Evolutionary conservation across 352 stramenopile genomes (phyloP), one percentile per base, ranked within the genome.

Genomic region (Globisporangium ultimum): DNA sequence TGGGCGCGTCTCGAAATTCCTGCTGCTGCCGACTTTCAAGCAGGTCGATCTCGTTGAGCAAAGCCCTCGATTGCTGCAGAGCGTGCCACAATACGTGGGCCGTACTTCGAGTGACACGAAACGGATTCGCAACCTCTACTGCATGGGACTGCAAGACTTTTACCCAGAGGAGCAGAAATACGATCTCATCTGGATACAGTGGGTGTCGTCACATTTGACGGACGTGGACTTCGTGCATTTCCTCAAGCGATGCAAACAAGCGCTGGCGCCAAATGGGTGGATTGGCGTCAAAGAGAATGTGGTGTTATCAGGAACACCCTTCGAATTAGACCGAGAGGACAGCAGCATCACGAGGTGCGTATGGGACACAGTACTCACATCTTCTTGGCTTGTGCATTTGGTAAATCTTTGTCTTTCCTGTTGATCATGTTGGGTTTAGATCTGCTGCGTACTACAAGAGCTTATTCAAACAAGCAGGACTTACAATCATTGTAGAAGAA

Each of bases 171-270:
- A 69, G 32, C 65, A 60, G 8, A 88, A 66, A 41, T 98, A 98
- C 78, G 90, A 98, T 72, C 77, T 98, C 51, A 92, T 99, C 62
- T 99, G 96, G 95, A 89, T 98, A 62, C 97, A 99, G 73, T 99
- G 97, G 97, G 91, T 98, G 47, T 81, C 97, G 15, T 87, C 89
- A 38, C 97, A 99, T 72, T 72, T 99, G 36, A 98, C 91, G 2
- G 97, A 99, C 71, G 64, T 91, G 15, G 96, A 99, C 71, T 91
- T 98, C 36, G 82, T 98, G 42, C 61, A 71, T 28, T 98, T 98
- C 63, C 71, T 99, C 32, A 80, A 85, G 61, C 72, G 93, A 52
- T 98, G 92, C 72, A 84, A 85, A 55, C 57, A 64, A n/a, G 74
- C 76, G n/a, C 68, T 89, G 9, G 78, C 62, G 10, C 67, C 79